Conservation (phyloP, 2,329 filamentous ascomycete species). For the Alternaria brassicae region DNA sequence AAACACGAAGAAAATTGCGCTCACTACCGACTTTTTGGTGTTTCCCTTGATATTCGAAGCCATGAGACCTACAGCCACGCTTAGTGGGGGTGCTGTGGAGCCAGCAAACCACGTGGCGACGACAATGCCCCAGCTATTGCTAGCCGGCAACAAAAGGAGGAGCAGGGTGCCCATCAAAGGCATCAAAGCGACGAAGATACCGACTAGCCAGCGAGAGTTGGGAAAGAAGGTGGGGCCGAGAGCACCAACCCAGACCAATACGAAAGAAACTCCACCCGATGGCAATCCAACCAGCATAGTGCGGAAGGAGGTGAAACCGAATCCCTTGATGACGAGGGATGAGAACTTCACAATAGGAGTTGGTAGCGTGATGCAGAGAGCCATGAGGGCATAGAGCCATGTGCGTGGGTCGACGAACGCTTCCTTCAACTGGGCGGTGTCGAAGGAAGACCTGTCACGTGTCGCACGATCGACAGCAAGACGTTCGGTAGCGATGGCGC, state of each 20-base stretch:
- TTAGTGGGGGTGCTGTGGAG: slow-evolving; percentile 52
- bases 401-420: slow-evolving; percentile 54
- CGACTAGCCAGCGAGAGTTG: slow-evolving; percentile 50
- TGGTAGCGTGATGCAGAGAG: neutral
- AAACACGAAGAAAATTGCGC: slow-evolving; percentile 59
- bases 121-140: slow-evolving; percentile 57
- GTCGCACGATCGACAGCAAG: slow-evolving; percentile 51
- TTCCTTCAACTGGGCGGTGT: slow-evolving; percentile 54
- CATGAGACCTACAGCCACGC: slow-evolving; percentile 53
- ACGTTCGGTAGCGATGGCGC: slow-evolving; percentile 50
- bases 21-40: slow-evolving; percentile 58
- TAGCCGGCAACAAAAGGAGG: slow-evolving; percentile 52
- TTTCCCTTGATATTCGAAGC: slow-evolving; percentile 62
- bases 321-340: slow-evolving; percentile 55
- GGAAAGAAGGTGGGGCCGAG: slow-evolving; percentile 51
- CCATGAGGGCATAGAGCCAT: neutral
- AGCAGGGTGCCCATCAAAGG: slow-evolving; percentile 57
- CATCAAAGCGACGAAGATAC: slow-evolving; percentile 51
- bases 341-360: slow-evolving; percentile 49
- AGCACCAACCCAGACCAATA: slow-evolving; percentile 57
- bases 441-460: slow-evolving; percentile 56
- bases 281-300: slow-evolving; percentile 59
- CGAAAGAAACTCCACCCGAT: slow-evolving; percentile 58
- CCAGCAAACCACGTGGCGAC: slow-evolving; percentile 58
- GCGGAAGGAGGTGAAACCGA: slow-evolving; percentile 47